Percentiles rank a stretch among this genome's conserved stretches.
These are phyloP conservation scores for Marasmius tenuissimus DNA, from an alignment of 1,284 basidiomycete genomes.

Conservation along the genomic window DNA sequence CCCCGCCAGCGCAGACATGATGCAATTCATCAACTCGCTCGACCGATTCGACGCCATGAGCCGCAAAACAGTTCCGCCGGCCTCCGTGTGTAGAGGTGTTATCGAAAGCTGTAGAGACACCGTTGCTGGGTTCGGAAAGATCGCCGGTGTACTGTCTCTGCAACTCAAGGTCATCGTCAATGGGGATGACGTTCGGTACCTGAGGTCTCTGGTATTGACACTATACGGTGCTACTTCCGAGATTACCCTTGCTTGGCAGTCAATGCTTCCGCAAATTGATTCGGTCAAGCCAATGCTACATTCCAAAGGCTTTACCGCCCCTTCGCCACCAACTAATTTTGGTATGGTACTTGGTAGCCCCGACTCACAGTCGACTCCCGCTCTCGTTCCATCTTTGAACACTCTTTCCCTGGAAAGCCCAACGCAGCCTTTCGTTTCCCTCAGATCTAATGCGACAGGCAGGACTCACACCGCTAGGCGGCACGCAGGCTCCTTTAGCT, in stretches of 20 bases:
- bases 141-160: conserved; percentile 78
- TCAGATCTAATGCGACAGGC: conserved; percentile 21
- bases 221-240: conserved; percentile 92
- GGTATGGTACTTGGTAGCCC: conserved; percentile 11
- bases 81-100: conserved; percentile 76
- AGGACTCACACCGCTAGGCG: conserved; percentile 65
- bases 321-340: conserved; percentile 21
- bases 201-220: conserved; percentile 85
- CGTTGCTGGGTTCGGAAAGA: conserved; percentile 85
- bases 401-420: conserved; percentile 10
- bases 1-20: conserved; percentile 82
- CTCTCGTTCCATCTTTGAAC: conserved; percentile 16
- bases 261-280: conserved; percentile 74
- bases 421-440: conserved; percentile 20
- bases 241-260: conserved; percentile 83
- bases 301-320: conserved; percentile 29
- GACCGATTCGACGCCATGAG: conserved; percentile 92
- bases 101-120: conserved; percentile 86
- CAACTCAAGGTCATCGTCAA: conserved; percentile 80
- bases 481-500: conserved; percentile 92
- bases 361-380: conserved; percentile 21
- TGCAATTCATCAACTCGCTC: conserved; percentile 83
- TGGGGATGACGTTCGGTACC: conserved; percentile 84
- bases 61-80: conserved; percentile 66
- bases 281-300: conserved; percentile 69